Percentiles rank a stretch among this genome's conserved stretches.
Conservation (phyloP, 306 rosid species). For the Nissolia schottii region DNA sequence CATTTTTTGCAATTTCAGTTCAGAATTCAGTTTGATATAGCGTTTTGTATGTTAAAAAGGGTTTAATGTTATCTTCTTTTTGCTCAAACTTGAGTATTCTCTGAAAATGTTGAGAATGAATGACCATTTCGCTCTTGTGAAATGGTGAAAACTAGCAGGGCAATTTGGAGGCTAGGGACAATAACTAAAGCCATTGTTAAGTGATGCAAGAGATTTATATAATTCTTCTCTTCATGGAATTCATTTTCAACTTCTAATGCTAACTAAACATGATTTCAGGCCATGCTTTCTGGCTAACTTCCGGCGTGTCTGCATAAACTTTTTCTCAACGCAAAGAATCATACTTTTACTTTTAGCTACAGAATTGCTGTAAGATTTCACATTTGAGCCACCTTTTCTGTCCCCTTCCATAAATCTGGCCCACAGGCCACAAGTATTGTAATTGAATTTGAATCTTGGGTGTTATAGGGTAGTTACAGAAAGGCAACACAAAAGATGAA, state of each 20-base stretch:
- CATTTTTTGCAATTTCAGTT: constrained; percentile 20
- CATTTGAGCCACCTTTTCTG: no score
- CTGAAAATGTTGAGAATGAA: neutral
- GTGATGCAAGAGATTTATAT: neutral
- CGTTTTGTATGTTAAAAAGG: neutral
- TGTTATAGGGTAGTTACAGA: no score
- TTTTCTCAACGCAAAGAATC: no score
- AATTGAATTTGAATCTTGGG: neutral
- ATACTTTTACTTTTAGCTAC: no score
- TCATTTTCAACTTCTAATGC: neutral
- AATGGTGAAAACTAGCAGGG: neutral
- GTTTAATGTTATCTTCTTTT: constrained; percentile 7
- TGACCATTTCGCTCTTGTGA: neutral
- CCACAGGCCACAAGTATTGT: no score
- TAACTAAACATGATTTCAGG: neutral
- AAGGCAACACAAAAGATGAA: no score
- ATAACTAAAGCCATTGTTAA: neutral
- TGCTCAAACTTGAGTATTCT: neutral
- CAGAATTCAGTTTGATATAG: neutral
- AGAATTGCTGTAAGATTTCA: neutral
- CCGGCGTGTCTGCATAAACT: no score
- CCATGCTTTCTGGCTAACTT: neutral
- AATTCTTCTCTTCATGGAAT: neutral
- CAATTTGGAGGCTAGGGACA: neutral
- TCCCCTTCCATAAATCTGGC: no score